These are phyloP conservation scores for Xylaria nigripes DNA, from an alignment of 495 filamentous ascomycete genomes.

Conservation along the genomic window DNA sequence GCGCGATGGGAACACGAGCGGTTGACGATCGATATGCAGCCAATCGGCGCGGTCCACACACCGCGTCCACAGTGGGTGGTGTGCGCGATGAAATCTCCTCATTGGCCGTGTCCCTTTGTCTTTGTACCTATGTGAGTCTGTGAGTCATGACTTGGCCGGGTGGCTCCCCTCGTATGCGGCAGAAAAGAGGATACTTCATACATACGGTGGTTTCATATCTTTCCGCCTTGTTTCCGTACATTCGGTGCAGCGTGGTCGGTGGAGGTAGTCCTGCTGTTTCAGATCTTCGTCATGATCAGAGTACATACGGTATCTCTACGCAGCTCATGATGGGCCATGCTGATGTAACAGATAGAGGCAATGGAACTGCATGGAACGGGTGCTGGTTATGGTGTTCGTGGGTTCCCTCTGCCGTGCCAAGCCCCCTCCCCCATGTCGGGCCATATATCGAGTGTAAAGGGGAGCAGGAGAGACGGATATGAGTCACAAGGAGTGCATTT, in stretches of 20 bases:
- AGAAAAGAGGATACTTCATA: background rate
- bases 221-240: slow-evolving; percentile 8
- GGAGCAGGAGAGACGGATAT: background rate
- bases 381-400: too few species aligned
- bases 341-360: too few species aligned
- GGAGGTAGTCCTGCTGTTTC: background rate
- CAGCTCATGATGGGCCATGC: too few species aligned
- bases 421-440: too few species aligned
- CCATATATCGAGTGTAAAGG: background rate
- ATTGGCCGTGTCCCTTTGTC: background rate
- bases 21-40: slow-evolving; percentile 1
- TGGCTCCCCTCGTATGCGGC: background rate
- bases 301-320: too few species aligned
- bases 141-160: background rate
- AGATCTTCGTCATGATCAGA: background rate
- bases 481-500: background rate
- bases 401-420: too few species aligned
- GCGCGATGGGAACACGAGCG: background rate
- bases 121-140: background rate
- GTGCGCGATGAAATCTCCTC: background rate
- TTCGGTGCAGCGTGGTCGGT: slow-evolving; percentile 7
- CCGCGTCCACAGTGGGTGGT: background rate
- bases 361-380: too few species aligned
- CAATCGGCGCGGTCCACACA: slow-evolving; percentile 12
- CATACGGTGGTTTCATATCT: slow-evolving; percentile 1